Conservation (phyloP, 352 stramenopile species). For the Phytopythium montanum region DNA sequence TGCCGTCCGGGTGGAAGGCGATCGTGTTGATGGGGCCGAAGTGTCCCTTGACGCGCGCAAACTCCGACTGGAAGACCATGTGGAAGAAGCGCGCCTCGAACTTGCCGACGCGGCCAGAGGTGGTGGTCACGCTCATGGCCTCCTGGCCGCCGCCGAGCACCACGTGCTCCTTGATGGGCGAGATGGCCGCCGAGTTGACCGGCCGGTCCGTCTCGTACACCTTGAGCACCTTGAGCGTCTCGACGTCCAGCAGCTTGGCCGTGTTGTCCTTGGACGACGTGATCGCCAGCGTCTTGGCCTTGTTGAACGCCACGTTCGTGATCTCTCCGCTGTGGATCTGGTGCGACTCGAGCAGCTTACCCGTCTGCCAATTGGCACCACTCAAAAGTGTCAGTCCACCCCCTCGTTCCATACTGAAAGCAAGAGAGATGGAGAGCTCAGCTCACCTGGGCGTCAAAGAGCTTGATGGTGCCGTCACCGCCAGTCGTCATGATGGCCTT, state of each 20-base stretch:
- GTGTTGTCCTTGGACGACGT: slow-evolving; percentile 98
- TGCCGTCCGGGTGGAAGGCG: slow-evolving; percentile 97
- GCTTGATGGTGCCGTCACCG: slow-evolving; percentile 74
- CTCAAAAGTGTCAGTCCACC: neutral
- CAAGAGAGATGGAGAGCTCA: neutral
- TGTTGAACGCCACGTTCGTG: slow-evolving; percentile 95
- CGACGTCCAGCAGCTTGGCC: slow-evolving; percentile 95
- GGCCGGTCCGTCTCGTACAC: slow-evolving; percentile 98
- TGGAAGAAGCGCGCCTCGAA: slow-evolving; percentile 99
- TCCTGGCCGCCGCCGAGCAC: slow-evolving; percentile 98
- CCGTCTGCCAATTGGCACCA: slow-evolving; percentile 26
- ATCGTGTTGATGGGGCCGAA: slow-evolving; percentile 99
- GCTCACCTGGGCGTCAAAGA: slow-evolving; percentile 64
- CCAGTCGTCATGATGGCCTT: slow-evolving; percentile 86
- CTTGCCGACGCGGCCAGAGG: slow-evolving; percentile 90
- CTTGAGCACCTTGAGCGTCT: slow-evolving; percentile 96
- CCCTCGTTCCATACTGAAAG: neutral
- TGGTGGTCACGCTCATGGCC: slow-evolving; percentile 97
- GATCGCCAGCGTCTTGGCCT: slow-evolving; percentile 95
- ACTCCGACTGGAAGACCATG: slow-evolving; percentile 98
- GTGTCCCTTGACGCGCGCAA: slow-evolving; percentile 98
- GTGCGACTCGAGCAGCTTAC: slow-evolving; percentile 72
- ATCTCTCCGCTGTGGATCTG: slow-evolving; percentile 96
- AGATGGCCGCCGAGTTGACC: slow-evolving; percentile 98
- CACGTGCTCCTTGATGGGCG: slow-evolving; percentile 94